Percentiles rank a stretch among this genome's conserved stretches.
Conservation (phyloP, 768 basidiomycete species). For the Russula ochroleuca region DNA sequence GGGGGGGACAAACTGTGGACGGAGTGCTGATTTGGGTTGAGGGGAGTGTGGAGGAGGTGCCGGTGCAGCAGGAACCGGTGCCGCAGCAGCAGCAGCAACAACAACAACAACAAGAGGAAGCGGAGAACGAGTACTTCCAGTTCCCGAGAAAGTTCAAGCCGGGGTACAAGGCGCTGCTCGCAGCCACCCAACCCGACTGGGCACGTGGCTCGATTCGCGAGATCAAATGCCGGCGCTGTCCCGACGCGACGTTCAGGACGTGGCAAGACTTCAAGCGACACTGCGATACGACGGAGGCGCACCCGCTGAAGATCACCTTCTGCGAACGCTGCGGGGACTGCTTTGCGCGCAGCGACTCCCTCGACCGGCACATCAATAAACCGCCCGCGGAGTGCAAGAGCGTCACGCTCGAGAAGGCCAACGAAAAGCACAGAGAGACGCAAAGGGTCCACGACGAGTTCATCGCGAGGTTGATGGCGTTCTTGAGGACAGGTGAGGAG, state of each 20-base stretch:
- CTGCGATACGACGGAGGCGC: background rate
- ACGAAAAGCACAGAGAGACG: background rate
- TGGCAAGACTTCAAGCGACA: background rate
- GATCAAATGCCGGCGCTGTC: slow-evolving; percentile 3
- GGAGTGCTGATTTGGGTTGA: background rate
- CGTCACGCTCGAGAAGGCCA: accelerated
- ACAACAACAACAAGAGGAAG: background rate
- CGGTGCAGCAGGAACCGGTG: background rate
- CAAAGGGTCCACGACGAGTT: background rate
- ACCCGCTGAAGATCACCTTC: background rate
- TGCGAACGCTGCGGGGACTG: slow-evolving; percentile 1
- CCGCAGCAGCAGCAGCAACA: background rate
- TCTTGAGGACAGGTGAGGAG: background rate
- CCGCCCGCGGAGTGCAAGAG: background rate
- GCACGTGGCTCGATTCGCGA: background rate
- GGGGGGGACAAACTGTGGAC: background rate
- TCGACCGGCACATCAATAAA: background rate
- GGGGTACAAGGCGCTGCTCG: background rate
- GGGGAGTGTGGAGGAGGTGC: background rate
- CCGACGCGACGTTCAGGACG: background rate
- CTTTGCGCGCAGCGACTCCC: background rate
- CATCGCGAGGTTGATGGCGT: too few species aligned
- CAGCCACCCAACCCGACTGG: background rate
- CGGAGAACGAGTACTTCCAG: background rate
- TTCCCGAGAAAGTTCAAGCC: background rate